phyloP scores from a whole-genome alignment of 148 eudicot genomes.

The Diospyros lotus region DNA sequence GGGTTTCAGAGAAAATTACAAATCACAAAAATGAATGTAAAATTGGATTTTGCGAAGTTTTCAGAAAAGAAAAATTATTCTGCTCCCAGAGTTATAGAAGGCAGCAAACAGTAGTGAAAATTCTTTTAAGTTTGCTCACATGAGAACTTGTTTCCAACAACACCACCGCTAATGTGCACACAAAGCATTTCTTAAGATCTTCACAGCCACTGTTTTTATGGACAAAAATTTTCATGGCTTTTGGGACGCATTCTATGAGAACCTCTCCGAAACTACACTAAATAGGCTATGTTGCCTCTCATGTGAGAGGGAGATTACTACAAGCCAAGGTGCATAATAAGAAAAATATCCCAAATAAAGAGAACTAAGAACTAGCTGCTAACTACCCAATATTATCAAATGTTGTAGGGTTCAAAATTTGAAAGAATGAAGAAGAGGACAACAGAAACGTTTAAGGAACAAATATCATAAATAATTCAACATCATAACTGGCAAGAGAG shows the following conservation, averaged over 20 bases:
- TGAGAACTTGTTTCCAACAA: not conserved
- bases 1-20: not conserved
- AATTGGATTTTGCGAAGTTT: too few relatives aligned
- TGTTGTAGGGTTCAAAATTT: not conserved
- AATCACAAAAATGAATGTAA: not conserved
- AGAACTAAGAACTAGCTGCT: not conserved
- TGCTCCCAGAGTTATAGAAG: not conserved
- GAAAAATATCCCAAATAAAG: not conserved
- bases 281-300: too few relatives aligned
- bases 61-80: too few relatives aligned
- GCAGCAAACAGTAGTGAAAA: not conserved
- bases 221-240: not conserved
- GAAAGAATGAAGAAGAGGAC: not conserved
- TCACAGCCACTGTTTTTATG: not conserved
- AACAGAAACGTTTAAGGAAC: not conserved
- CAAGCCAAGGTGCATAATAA: too few relatives aligned
- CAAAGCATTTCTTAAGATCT: not conserved
- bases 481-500: not conserved
- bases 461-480: not conserved
- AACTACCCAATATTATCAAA: not conserved
- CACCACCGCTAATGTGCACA: too few relatives aligned
- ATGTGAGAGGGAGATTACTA: too few relatives aligned
- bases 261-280: not conserved
- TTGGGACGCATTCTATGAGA: not conserved
- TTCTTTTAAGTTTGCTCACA: not conserved